Evolutionary conservation across 192 early-diverging fungal species (phyloP).

Genomic region (Coemansia sp.): DNA sequence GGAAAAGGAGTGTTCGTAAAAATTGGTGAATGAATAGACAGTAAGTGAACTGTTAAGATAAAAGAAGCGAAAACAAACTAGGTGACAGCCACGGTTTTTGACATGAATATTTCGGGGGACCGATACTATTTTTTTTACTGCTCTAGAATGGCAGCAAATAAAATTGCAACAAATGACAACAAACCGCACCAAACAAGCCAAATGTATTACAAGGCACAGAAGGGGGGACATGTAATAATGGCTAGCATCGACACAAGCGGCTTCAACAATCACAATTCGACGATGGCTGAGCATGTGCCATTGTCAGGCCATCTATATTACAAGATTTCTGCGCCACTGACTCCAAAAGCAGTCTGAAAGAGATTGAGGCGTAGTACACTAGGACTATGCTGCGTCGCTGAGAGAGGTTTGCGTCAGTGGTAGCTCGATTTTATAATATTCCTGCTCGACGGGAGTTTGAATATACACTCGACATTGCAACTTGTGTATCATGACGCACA

Average conservation of each 20-base stretch:
- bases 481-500: not conserved
- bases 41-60: not conserved
- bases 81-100: not conserved
- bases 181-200: not conserved
- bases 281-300: conserved; percentile 1
- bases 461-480: not conserved
- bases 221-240: not conserved
- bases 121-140: not conserved
- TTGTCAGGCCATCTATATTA: not conserved
- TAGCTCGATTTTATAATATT: not conserved
- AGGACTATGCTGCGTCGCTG: not conserved
- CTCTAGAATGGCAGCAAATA: not conserved
- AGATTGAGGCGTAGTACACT: not conserved
- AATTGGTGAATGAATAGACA: not conserved
- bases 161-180: conserved; percentile 6
- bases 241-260: not conserved
- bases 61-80: not conserved
- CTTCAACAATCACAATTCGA: not conserved
- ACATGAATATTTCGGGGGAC: not conserved
- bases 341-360: not conserved
- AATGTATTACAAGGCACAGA: not conserved
- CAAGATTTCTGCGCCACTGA: conserved; percentile 1
- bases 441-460: not conserved
- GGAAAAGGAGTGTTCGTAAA: not conserved
- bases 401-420: not conserved